phyloP scores from a whole-genome alignment of 306 rosid species.

The Cucumis hystrix region DNA sequence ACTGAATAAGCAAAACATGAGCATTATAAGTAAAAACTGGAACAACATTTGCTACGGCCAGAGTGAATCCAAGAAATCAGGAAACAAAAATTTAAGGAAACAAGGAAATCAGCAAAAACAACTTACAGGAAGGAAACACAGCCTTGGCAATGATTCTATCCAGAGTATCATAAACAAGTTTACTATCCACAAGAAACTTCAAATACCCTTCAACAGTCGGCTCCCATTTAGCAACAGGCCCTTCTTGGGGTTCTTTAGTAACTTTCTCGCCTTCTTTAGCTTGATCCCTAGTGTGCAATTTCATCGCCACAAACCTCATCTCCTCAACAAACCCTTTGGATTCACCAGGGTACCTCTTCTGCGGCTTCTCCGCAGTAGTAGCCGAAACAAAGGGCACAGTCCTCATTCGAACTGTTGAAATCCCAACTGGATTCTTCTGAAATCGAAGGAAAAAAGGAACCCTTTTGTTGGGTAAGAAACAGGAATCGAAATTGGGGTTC shows the following conservation, averaged over 20 bases:
- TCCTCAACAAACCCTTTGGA: slow-evolving; percentile 94
- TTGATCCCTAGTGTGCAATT: slow-evolving; percentile 79
- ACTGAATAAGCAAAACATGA: neutral
- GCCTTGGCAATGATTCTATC: slow-evolving; percentile 57
- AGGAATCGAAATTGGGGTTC: slow-evolving; percentile 10
- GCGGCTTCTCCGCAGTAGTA: slow-evolving; percentile 57
- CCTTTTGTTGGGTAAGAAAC: slow-evolving; percentile 12
- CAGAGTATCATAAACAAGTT: slow-evolving; percentile 71
- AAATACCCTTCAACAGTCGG: slow-evolving; percentile 68
- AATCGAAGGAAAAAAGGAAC: neutral
- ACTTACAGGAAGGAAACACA: slow-evolving; percentile 62
- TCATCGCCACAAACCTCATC: slow-evolving; percentile 99
- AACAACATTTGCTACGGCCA: neutral
- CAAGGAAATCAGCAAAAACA: neutral
- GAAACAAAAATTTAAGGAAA: neutral
- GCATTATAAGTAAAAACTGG: neutral
- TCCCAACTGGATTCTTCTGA: neutral
- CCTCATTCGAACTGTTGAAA: slow-evolving; percentile 21
- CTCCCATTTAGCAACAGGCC: slow-evolving; percentile 60
- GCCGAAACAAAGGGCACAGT: slow-evolving; percentile 32
- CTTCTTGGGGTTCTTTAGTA: slow-evolving; percentile 58
- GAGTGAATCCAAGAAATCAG: neutral
- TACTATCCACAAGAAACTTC: slow-evolving; percentile 79
- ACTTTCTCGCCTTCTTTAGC: slow-evolving; percentile 88
- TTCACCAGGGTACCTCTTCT: slow-evolving; percentile 79